Base-by-base conservation (phyloP, 2,329 filamentous ascomycete genomes). In the Metarhizium guizhouense region DNA sequence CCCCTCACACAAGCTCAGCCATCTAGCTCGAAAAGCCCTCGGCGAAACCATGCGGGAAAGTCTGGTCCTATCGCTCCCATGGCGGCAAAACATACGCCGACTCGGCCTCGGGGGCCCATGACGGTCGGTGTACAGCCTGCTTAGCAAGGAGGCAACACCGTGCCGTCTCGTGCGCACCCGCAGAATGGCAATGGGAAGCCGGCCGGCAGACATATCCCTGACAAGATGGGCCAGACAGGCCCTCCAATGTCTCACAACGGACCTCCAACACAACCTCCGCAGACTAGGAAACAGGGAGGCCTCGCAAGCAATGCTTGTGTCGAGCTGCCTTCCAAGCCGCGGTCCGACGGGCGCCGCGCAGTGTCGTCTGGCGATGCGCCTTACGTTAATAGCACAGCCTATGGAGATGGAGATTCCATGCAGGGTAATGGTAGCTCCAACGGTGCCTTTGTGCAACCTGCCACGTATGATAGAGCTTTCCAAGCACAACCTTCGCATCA, bases 81-180 rank as follows among this genome's bases (percentile, higher is more conserved):
- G 7, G 6, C 25, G 10, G 6, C 45, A 48, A 30, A 14, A 16
- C 14, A n/a, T 16, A 14, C 6, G 10, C 30, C 45, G 8, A 8
- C 45, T 29, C 45, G 32, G 45, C 25, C 20, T 16, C 45, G 14
- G 10, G 25, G 3, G 2, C 20, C 45, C 16, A 30, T 11, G 10
- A 48, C 13, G 45, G 10, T 16, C 45, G 20, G 56, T 48, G 54
- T 16, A 47, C 58, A 57, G 53, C 52, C 59, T 63, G 62, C 53
- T 18, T 61, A 61, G 59, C 49, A 58, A 29, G 25, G 59, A 59
- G 62, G 47, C 47, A 32, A 51, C 48, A 50, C 52, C 56, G 53
- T 48, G 42, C 42, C 36, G 38, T n/a, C 34, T 48, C 13, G 49
- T 57, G 40, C 18, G 5, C 30, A 29, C n/a, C 47, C 20, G 29